Base-by-base conservation (phyloP, 768 basidiomycete species). In the Tremella mesenterica region DNA sequence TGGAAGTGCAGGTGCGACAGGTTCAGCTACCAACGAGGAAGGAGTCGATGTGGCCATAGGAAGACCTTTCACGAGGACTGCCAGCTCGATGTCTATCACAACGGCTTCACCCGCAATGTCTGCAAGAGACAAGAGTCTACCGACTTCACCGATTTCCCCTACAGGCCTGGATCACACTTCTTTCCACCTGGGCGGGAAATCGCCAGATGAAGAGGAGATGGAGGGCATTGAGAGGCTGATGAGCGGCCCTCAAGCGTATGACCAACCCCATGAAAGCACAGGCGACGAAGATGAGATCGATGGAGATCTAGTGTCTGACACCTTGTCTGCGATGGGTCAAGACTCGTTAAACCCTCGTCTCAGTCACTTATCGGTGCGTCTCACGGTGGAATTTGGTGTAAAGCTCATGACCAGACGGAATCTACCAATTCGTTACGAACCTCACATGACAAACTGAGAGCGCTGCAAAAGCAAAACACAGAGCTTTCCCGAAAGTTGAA, bases 401-500 rank as follows among this genome's bases (percentile, higher is more conserved):
- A 16, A 27, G 41, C 59, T 58, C 51, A 64, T 46, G 14, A 3
- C 14, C 41, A 71, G 69, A 69, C 67, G 21, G 61, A 65, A 31
- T 88, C 86, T 3, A 83, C 80, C 0, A 79, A 78, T 1, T 88
- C 86, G 1, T 75, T 90, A 66, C 83, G 63, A 1, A 64, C 85
- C 50, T 78, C 84, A 6, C 72, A 79, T n/a, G 86, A 88, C 41
- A 80, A 81, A 39, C 68, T 88, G 21, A 86, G 88, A 14, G 83
- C 80, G 4, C 71, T 92, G 57, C 81, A 84, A 69, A 79, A 83
- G 59, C 76, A 80, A 16, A 92, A 91, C 58, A 74, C 76, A 2
- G 90, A 92, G 29, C 74, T 92, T n/a, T 77, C 78, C 25, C 77
- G 82, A 61, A 88, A 87, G 70, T 74, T 88, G 29, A 75, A 81